Evolutionary conservation across 2,329 filamentous ascomycete species (phyloP).

Genomic region (Aspergillus sp.): DNA sequence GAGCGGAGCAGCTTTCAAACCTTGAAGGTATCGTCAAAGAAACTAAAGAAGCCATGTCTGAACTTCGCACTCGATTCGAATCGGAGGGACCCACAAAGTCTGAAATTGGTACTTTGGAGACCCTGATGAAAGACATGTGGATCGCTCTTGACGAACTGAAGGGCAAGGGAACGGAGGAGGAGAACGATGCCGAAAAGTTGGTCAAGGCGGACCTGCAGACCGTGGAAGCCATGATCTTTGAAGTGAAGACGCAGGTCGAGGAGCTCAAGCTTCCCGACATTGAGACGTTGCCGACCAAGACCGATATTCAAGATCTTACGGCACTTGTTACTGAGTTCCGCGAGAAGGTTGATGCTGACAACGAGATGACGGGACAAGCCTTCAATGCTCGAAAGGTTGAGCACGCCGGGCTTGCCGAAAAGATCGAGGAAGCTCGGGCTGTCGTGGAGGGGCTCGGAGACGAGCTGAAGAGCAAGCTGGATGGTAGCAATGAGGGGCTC

Average conservation of each 20-base stretch:
- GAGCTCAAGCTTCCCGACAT: slow-evolving; percentile 72
- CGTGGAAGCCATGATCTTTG: slow-evolving; percentile 77
- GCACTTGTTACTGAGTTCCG: slow-evolving; percentile 69
- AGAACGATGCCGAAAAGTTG: slow-evolving; percentile 61
- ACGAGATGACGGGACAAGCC: slow-evolving; percentile 73
- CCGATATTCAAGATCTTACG: slow-evolving; percentile 71
- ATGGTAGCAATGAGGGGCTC: slow-evolving; percentile 71
- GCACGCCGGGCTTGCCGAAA: slow-evolving; percentile 74
- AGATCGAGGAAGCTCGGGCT: slow-evolving; percentile 74
- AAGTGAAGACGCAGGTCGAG: slow-evolving; percentile 78
- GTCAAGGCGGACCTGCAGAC: slow-evolving; percentile 82
- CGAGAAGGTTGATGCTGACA: slow-evolving; percentile 66
- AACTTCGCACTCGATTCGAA: slow-evolving; percentile 68
- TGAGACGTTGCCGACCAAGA: slow-evolving; percentile 71
- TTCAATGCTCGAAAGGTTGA: slow-evolving; percentile 84
- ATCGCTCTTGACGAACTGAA: slow-evolving; percentile 72
- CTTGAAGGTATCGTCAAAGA: slow-evolving; percentile 71
- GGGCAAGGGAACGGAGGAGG: slow-evolving; percentile 46
- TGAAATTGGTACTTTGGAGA: slow-evolving; percentile 75
- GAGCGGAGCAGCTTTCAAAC: slow-evolving; percentile 60
- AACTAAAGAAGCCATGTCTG: slow-evolving; percentile 70
- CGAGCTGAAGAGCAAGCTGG: slow-evolving; percentile 73
- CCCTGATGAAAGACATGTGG: slow-evolving; percentile 76
- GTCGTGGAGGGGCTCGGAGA: slow-evolving; percentile 78
- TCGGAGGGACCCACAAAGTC: slow-evolving; percentile 71